phyloP scores from a whole-genome alignment of 2,329 filamentous ascomycete species.

The Geosmithia flava region DNA sequence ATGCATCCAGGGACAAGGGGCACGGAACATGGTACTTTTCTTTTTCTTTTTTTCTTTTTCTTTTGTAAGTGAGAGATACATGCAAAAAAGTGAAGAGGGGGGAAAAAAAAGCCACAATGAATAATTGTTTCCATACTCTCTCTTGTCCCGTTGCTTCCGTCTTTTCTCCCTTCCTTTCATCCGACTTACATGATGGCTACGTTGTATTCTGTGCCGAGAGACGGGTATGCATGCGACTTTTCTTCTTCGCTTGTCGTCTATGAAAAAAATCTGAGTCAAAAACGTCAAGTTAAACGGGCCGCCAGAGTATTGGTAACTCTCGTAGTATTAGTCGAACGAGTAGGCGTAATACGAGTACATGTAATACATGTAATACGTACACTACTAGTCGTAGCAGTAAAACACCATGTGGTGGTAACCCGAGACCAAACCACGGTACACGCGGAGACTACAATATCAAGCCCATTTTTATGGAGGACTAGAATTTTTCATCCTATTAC shows the following conservation, averaged over 20 bases:
- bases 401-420: neutral
- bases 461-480: neutral
- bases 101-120: too few species aligned
- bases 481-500: neutral
- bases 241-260: neutral
- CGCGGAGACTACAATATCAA: neutral
- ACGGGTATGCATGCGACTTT: neutral
- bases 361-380: too few species aligned
- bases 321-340: too few species aligned
- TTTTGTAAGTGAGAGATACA: too few species aligned
- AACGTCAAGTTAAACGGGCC: neutral
- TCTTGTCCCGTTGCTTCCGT: too few species aligned
- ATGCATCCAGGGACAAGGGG: neutral
- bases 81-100: too few species aligned
- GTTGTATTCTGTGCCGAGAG: neutral
- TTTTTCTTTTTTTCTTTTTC: too few species aligned
- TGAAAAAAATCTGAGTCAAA: neutral
- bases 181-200: neutral
- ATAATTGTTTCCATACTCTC: too few species aligned
- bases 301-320: too few species aligned
- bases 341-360: too few species aligned
- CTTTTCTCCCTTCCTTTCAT: too few species aligned
- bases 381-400: too few species aligned
- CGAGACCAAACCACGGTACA: neutral
- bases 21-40: neutral